Evolutionary conservation across 2,329 filamentous ascomycete species (phyloP).

Genomic region (Scortechinia acanthostroma): DNA sequence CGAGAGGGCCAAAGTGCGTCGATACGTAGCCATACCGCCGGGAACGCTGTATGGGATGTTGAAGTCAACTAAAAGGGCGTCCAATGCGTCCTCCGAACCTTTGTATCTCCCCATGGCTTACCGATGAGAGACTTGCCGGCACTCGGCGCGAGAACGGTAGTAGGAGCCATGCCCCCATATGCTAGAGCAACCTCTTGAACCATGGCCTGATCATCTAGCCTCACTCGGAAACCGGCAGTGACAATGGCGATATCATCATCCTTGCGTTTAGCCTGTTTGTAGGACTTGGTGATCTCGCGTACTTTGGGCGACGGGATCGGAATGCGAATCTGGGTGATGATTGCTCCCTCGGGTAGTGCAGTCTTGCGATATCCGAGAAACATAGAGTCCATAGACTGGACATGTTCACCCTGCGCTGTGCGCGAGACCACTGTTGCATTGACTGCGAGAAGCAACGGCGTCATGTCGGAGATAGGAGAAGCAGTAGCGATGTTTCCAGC

Average conservation of each 20-base stretch:
- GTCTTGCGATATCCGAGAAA: slow-evolving; percentile 88
- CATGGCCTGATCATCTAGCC: slow-evolving; percentile 58
- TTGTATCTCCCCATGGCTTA: slow-evolving; percentile 71
- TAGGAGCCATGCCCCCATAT: slow-evolving; percentile 92
- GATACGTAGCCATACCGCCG: slow-evolving; percentile 93
- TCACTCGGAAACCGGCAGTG: slow-evolving; percentile 74
- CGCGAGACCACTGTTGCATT: slow-evolving; percentile 77
- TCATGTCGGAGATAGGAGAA: slow-evolving; percentile 91
- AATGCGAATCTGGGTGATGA: slow-evolving; percentile 82
- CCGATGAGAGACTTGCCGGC: slow-evolving; percentile 70
- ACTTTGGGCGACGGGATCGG: slow-evolving; percentile 49
- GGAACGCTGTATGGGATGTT: slow-evolving; percentile 83
- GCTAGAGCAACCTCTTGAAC: slow-evolving; percentile 75
- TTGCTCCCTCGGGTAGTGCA: slow-evolving; percentile 70
- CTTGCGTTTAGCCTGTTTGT: slow-evolving; percentile 94
- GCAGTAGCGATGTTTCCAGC: slow-evolving; percentile 91
- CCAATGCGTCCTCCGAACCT: slow-evolving; percentile 84
- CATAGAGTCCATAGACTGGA: slow-evolving; percentile 87
- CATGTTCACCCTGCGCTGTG: slow-evolving; percentile 59
- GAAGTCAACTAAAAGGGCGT: slow-evolving; percentile 81
- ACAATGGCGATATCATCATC: slow-evolving; percentile 98
- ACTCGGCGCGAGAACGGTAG: slow-evolving; percentile 78
- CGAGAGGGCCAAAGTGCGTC: slow-evolving; percentile 80
- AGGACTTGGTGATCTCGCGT: slow-evolving; percentile 54
- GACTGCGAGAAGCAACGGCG: slow-evolving; percentile 84